These are phyloP conservation scores for Xylaria sp. DNA, from an alignment of 2,329 filamentous ascomycete genomes.

Conservation along the genomic window DNA sequence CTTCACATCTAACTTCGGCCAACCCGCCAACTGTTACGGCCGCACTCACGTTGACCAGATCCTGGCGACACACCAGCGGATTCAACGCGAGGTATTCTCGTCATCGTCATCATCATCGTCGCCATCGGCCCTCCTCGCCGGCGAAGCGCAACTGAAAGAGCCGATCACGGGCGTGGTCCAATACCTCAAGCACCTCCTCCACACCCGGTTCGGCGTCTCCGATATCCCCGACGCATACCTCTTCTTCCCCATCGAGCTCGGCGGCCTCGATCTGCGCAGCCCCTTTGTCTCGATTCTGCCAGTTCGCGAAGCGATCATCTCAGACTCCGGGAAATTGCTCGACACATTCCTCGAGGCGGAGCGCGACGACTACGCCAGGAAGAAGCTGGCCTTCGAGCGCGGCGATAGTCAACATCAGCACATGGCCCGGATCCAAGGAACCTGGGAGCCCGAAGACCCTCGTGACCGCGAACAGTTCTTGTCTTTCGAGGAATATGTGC, in stretches of 20 bases:
- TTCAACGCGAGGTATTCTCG: constrained; percentile 61
- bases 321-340: constrained; percentile 45
- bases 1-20: constrained; percentile 65
- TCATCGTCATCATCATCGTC: constrained; percentile 45
- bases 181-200: constrained; percentile 65
- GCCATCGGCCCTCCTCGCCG: constrained; percentile 25
- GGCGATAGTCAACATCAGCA: constrained; percentile 30
- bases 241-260: constrained; percentile 59
- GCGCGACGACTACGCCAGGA: constrained; percentile 50
- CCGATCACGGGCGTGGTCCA: constrained; percentile 59
- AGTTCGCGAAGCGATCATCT: constrained; percentile 51
- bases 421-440: constrained; percentile 36
- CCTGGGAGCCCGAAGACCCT: constrained; percentile 48
- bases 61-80: constrained; percentile 60
- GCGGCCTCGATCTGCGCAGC: constrained; percentile 60
- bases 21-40: constrained; percentile 63
- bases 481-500: constrained; percentile 57
- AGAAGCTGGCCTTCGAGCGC: constrained; percentile 52
- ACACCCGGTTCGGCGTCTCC: constrained; percentile 60
- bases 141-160: constrained; percentile 30
- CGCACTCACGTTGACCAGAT: constrained; percentile 63
- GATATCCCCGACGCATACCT: constrained; percentile 60
- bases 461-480: constrained; percentile 56
- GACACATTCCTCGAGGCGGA: constrained; percentile 51
- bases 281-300: constrained; percentile 58